Base-by-base conservation (phyloP, 176 grass and related monocot species). In the Metroxylon sagu region DNA sequence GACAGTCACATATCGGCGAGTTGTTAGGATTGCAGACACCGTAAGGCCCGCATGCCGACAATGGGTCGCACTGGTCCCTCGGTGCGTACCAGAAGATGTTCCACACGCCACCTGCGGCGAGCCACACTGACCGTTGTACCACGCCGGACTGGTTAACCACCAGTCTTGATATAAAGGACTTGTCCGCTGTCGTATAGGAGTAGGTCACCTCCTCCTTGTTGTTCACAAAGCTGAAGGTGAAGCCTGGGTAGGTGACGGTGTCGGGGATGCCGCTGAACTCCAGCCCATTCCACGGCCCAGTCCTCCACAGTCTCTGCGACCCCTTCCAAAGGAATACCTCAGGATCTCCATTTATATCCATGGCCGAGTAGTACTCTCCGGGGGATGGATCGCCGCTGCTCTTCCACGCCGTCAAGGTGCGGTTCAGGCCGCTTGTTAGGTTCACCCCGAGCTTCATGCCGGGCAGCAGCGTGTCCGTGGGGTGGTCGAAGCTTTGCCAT, bases 401-500 rank as follows among this genome's bases (percentile, higher is more conserved):
- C 72, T 79, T 82, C 87, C 87, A 90, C 19, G 82, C 76, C 64
- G 69, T 76, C 71, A 85, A 68, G 5, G n/a, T 81, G 59, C 18
- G 10, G 66, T 82, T 70, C 51, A 59, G 54, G 0, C 72, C 57
- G n/a, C 48, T 82, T 26, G 18, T 71, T 16, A 72, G 39, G 64
- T 82, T 71, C n/a, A 82, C 16, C 12, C 87, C 82, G 1, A 90
- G 16, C 79, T 67, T 82, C 82, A 85, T 90, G 64, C 85, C 87
- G 18, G 87, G 79, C 16, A 90, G 82, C 59, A 90, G 60, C 64
- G 87, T 90, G 71, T 85, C 79, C 48, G 67, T 73, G 59, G 79
- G 87, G 69, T 82, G 75, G 71, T 90, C 79, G 87, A 90, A 90
- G 59, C 75, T 79, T 56, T 90, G 60, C 79, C 82, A 90, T 39